A percentile compares a stretch with the other conserved stretches of the same genome.
These are phyloP conservation scores for Sugiyamaella xylanicola DNA, from an alignment of 1,139 yeast species.

Conservation along the genomic window DNA sequence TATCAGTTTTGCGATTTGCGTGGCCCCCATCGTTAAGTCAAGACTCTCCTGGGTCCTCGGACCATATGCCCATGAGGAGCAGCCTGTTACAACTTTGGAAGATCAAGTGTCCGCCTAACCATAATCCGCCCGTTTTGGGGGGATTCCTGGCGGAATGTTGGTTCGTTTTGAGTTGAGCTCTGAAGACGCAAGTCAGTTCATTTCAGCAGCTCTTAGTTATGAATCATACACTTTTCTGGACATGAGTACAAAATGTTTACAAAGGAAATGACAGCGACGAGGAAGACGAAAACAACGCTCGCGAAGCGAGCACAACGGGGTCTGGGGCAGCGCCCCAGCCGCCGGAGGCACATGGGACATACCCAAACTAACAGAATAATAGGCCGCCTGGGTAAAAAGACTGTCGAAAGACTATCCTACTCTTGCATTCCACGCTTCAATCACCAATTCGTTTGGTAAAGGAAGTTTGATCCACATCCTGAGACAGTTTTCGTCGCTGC, in stretches of 20 bases:
- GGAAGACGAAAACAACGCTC: not conserved
- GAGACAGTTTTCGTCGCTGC: constrained; percentile 89
- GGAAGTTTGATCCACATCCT: constrained; percentile 91
- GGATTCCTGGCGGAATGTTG: constrained; percentile 48
- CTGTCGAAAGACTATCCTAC: constrained; percentile 91
- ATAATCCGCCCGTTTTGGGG: constrained; percentile 53
- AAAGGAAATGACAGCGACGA: too few relatives aligned
- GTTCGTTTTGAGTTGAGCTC: constrained; percentile 53
- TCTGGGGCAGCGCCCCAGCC: constrained; percentile 2
- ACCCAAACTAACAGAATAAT: not conserved
- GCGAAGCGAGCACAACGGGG: constrained; percentile 1
- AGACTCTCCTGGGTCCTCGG: constrained; percentile 39
- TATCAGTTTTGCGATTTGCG: constrained; percentile 21
- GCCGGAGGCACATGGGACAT: not conserved
- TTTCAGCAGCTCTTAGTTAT: constrained; percentile 45
- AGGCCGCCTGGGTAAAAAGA: constrained; percentile 99
- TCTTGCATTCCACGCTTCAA: constrained; percentile 96
- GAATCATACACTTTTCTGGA: constrained; percentile 44
- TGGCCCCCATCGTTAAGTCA: constrained; percentile 48
- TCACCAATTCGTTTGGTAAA: constrained; percentile 95
- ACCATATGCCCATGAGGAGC: constrained; percentile 33
- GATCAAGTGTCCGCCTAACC: constrained; percentile 63
- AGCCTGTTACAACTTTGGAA: constrained; percentile 98
- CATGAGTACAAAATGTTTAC: too few relatives aligned
- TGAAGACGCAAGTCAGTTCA: constrained; percentile 23